phyloP scores from a whole-genome alignment of 164 flowering plant genomes.

The Sedum album region DNA sequence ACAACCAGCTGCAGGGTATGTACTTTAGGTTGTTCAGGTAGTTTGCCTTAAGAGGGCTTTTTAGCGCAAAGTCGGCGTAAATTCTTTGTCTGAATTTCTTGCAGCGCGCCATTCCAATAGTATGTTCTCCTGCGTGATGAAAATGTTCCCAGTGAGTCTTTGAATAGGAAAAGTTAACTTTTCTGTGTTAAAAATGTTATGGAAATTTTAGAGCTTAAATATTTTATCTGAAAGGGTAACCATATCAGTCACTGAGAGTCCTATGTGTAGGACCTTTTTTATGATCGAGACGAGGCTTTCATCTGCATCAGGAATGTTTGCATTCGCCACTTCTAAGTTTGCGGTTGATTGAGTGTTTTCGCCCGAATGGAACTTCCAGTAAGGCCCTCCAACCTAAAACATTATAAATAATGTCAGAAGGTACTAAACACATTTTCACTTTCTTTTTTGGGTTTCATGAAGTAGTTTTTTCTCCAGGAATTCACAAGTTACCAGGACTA shows the following conservation, averaged over 20 bases:
- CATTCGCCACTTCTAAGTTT: slow-evolving; percentile 33
- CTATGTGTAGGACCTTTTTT: slow-evolving; percentile 60
- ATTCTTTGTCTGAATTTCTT: slow-evolving; percentile 56
- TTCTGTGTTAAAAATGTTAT: too few relatives aligned
- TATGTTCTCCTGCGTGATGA: slow-evolving; percentile 60
- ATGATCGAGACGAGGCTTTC: slow-evolving; percentile 50
- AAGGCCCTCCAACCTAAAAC: slow-evolving; percentile 87
- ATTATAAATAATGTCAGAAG: neutral
- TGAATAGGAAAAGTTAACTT: too few relatives aligned
- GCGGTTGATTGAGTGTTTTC: slow-evolving; percentile 72
- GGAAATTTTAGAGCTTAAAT: too few relatives aligned
- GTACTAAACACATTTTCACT: neutral
- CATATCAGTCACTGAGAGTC: slow-evolving; percentile 79
- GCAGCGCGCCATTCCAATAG: slow-evolving; percentile 90
- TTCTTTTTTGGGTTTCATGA: neutral
- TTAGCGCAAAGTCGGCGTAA: slow-evolving; percentile 49
- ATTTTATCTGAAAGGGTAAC: slow-evolving; percentile 77
- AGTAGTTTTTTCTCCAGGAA: neutral
- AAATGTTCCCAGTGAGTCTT: too few relatives aligned
- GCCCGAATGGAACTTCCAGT: slow-evolving; percentile 89
- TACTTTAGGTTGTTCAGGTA: slow-evolving; percentile 44
- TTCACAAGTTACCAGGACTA: slow-evolving; percentile 51
- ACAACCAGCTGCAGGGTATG: slow-evolving; percentile 44
- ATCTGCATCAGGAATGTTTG: slow-evolving; percentile 53
- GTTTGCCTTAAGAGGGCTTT: slow-evolving; percentile 31